Evolutionary conservation across 2,329 filamentous ascomycete genomes (phyloP).

Genomic region (Fusarium liriodendri): DNA sequence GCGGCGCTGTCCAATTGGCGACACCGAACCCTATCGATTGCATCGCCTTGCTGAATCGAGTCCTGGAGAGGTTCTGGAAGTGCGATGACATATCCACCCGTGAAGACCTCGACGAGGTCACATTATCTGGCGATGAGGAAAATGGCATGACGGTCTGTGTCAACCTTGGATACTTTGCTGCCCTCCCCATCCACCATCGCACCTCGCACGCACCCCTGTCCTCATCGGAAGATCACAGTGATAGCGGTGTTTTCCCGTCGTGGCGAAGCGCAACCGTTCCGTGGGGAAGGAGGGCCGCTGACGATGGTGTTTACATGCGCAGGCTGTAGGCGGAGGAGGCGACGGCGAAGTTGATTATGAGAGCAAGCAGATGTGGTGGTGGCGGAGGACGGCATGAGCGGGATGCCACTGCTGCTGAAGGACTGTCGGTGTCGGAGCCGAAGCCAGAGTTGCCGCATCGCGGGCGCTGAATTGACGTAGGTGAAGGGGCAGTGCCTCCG

Average conservation of each 20-base stretch:
- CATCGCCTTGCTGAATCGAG: slow-evolving; percentile 13
- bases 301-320: background rate
- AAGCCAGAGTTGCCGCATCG: slow-evolving; percentile 10
- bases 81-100: slow-evolving; percentile 21
- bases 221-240: slow-evolving; percentile 4
- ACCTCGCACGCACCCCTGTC: background rate
- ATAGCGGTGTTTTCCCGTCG: slow-evolving; percentile 12
- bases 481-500: background rate
- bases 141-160: slow-evolving; percentile 31
- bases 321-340: background rate
- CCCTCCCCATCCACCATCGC: background rate
- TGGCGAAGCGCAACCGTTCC: slow-evolving; percentile 19
- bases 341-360: background rate
- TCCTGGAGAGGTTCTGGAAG: slow-evolving; percentile 17
- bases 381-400: slow-evolving; percentile 8
- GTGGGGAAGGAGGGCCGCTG: slow-evolving; percentile 11
- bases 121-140: slow-evolving; percentile 16
- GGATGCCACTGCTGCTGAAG: slow-evolving; percentile 5
- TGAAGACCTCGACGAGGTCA: slow-evolving; percentile 26
- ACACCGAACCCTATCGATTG: slow-evolving; percentile 23
- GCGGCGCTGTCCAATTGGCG: slow-evolving; percentile 28
- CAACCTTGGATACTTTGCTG: slow-evolving; percentile 11
- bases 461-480: slow-evolving; percentile 2
- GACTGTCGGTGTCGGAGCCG: slow-evolving; percentile 5
- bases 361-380: background rate